These are phyloP conservation scores for Prosopis cineraria DNA, from an alignment of 306 rosid genomes.

Conservation along the genomic window DNA sequence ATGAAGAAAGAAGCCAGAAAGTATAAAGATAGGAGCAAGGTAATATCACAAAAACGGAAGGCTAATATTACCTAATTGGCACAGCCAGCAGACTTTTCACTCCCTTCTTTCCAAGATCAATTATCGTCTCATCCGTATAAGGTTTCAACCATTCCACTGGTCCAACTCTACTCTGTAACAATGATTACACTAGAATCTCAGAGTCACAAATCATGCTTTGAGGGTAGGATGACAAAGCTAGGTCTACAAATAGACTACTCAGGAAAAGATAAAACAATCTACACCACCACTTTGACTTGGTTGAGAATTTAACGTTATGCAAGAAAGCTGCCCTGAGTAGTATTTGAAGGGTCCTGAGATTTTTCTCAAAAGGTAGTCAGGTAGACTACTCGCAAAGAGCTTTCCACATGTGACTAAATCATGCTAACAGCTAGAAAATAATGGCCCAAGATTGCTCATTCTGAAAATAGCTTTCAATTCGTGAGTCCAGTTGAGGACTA, in stretches of 20 bases:
- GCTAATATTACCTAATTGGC: constrained; percentile 76
- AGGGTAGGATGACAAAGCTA: constrained; percentile 11
- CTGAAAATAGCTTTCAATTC: background rate
- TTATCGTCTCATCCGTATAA: constrained; percentile 92
- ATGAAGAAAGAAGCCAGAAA: constrained; percentile 4
- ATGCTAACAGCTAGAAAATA: background rate
- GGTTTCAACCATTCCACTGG: constrained; percentile 99
- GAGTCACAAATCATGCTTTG: constrained; percentile 32
- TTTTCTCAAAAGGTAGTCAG: background rate
- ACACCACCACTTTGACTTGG: background rate
- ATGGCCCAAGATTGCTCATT: constrained; percentile 19
- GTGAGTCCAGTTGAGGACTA: background rate
- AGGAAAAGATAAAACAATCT: background rate
- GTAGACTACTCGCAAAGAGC: constrained; percentile 19
- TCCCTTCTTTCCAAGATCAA: constrained; percentile 93
- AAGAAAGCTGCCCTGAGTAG: background rate
- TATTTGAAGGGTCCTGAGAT: background rate
- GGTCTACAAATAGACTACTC: constrained; percentile 3
- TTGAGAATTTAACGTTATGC: constrained; percentile 2
- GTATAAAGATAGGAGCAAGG: constrained; percentile 6
- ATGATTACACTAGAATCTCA: constrained; percentile 15
- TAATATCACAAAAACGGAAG: background rate
- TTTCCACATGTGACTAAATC: constrained; percentile 14
- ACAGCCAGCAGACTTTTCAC: constrained; percentile 89
- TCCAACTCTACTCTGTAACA: constrained; percentile 94